Evolutionary conservation across 2,329 filamentous ascomycete genomes (phyloP), one percentile per base, ranked within the genome.

Genomic region (Exophiala calicioides): DNA sequence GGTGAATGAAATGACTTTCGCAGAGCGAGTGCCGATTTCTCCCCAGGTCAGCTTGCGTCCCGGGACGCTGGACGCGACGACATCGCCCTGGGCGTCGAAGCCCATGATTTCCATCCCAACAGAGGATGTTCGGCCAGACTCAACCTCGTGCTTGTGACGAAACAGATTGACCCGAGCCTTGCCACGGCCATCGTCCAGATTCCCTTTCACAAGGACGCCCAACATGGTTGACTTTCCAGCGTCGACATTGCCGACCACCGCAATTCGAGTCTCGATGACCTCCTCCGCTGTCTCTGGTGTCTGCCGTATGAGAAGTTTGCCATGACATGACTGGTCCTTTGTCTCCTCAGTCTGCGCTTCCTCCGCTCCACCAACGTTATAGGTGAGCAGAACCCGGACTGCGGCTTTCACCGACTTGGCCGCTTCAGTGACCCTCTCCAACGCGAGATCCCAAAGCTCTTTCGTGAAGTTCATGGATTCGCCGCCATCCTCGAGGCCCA

Each of bases 71-170:
- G 88, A 91, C 12, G 83, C 81, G 12, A 97, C 80, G 20, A 95
- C 85, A 19, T 90, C 81, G 20, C 93, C 91, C 44, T 80, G 79
- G 39, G 86, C 89, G 67, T 97, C 90, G 60, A 96, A 98, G 2
- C 93, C 93, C 85, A 97, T 90, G 52, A 97, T 97, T 68, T 98
- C 93, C 90, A 97, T 94, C 31, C 93, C 91, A 0, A 98, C 93
- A 0, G 90, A 96, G 64, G 89, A 95, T 7, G 93, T 98, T 56
- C 93, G 80, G 1, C 93, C 93, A 35, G 88, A 93, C 69, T 98
- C 93, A 30, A 97, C 86, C 70, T 98, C 93, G 63, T 98, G 93
- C 69, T 98, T 97, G 68, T 98, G 93, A 12, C 93, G 82, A 71
- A 98, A 98, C 9, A 98, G 81, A 57, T 95, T 97, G 40, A 98